Conservation (phyloP, 768 basidiomycete species). For the Russula foetens region DNA sequence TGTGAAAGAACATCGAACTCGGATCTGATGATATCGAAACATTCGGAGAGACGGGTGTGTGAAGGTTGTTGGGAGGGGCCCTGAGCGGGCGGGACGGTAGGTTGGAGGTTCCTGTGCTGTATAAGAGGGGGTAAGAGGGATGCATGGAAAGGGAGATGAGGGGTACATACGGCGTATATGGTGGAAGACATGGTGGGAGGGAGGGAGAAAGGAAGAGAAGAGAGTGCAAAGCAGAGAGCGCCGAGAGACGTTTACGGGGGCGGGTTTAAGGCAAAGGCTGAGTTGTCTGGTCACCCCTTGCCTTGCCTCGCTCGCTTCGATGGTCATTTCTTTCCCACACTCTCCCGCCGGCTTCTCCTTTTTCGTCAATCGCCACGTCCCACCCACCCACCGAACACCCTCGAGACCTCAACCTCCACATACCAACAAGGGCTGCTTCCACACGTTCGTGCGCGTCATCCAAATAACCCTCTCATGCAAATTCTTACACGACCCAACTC, state of each 20-base stretch:
- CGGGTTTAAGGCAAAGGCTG: constrained; percentile 12
- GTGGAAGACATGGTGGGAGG: constrained; percentile 22
- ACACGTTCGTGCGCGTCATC: too few species aligned
- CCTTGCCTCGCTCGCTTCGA: background rate
- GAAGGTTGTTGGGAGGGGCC: constrained; percentile 23
- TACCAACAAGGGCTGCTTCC: too few species aligned
- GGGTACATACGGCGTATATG: constrained; percentile 24
- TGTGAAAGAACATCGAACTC: constrained; percentile 74
- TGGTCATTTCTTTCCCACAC: constrained; percentile 1
- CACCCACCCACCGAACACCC: too few species aligned
- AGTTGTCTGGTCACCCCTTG: background rate
- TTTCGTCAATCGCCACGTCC: background rate
- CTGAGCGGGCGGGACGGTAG: constrained; percentile 32
- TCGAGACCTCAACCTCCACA: too few species aligned
- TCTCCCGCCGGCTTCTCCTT: constrained; percentile 17
- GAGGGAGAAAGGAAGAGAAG: constrained; percentile 14
- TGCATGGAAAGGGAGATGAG: background rate
- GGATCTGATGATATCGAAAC: constrained; percentile 70
- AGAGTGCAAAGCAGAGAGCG: constrained; percentile 14
- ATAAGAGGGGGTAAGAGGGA: background rate
- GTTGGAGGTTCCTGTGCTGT: constrained; percentile 37
- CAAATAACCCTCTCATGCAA: too few species aligned
- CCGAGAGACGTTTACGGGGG: constrained; percentile 11
- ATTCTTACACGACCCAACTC: too few species aligned
- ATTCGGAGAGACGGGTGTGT: constrained; percentile 55